These are phyloP conservation scores for Fusarium tricinctum DNA, from an alignment of 2,329 filamentous ascomycete genomes.

Conservation along the genomic window DNA sequence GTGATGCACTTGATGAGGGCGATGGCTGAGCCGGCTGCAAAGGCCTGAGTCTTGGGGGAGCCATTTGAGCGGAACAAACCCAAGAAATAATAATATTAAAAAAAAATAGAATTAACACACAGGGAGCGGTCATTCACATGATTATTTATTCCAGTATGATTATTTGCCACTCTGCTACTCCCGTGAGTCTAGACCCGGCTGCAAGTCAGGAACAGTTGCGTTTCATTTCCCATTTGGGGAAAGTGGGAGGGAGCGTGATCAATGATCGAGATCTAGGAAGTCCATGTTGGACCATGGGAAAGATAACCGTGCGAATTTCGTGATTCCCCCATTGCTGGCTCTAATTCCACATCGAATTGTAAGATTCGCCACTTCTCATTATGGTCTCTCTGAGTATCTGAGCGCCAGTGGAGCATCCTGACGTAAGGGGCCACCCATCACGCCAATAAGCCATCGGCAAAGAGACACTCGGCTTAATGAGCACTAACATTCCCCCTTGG, in stretches of 20 bases:
- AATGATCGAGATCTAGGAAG: background rate
- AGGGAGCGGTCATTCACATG: background rate
- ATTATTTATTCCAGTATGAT: background rate
- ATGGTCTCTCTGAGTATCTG: background rate
- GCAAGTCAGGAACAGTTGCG: background rate
- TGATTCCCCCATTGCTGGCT: background rate
- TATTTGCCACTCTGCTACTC: background rate
- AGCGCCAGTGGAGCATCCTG: background rate
- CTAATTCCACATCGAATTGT: background rate
- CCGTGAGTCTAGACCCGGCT: background rate
- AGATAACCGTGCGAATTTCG: background rate
- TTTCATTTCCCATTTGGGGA: background rate
- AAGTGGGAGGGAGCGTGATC: background rate
- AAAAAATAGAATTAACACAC: background rate
- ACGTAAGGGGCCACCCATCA: too few species aligned
- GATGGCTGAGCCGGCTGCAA: background rate
- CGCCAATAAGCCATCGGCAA: too few species aligned
- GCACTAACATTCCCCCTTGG: too few species aligned
- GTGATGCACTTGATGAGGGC: too few species aligned
- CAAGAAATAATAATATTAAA: background rate
- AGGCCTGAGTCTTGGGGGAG: background rate
- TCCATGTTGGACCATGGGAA: background rate
- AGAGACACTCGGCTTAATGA: too few species aligned
- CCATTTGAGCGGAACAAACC: background rate
- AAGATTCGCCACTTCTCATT: background rate